phyloP scores from a whole-genome alignment of 192 early-diverging fungal genomes.

The Coemansia guatemalensis region DNA sequence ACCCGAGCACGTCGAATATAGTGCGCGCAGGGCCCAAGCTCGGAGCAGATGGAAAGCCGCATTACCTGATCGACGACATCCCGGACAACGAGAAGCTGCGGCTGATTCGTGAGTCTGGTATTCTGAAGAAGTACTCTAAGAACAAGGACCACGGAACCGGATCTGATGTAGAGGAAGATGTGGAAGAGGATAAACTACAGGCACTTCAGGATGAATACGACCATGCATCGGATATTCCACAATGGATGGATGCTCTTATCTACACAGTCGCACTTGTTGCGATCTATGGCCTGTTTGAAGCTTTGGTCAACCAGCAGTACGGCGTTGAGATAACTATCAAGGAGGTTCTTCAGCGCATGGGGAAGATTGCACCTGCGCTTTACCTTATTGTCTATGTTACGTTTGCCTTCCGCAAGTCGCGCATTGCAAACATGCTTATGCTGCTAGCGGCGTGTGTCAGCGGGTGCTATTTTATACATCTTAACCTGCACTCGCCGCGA shows the following conservation, averaged over 20 bases:
- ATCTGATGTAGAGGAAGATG: conserved; percentile 24
- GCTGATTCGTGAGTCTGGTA: conserved; percentile 48
- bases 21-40: conserved; percentile 38
- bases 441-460: conserved; percentile 49
- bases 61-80: conserved; percentile 54
- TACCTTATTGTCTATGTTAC: conserved; percentile 62
- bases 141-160: conserved; percentile 19
- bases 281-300: conserved; percentile 46
- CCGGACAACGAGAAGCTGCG: conserved; percentile 53
- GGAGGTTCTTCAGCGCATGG: conserved; percentile 35
- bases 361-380: conserved; percentile 46
- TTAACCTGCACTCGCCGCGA: conserved; percentile 62
- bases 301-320: conserved; percentile 54
- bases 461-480: conserved; percentile 66
- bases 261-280: conserved; percentile 36
- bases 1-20: conserved; percentile 38
- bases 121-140: conserved; percentile 40
- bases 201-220: conserved; percentile 7
- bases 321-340: conserved; percentile 28
- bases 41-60: conserved; percentile 42
- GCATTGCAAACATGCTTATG: conserved; percentile 55
- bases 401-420: conserved; percentile 54
- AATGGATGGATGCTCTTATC: conserved; percentile 41
- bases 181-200: conserved; percentile 11
- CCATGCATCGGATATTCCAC: conserved; percentile 18